phyloP scores from a whole-genome alignment of 305 asterid species.

The Ilex paraguariensis region DNA sequence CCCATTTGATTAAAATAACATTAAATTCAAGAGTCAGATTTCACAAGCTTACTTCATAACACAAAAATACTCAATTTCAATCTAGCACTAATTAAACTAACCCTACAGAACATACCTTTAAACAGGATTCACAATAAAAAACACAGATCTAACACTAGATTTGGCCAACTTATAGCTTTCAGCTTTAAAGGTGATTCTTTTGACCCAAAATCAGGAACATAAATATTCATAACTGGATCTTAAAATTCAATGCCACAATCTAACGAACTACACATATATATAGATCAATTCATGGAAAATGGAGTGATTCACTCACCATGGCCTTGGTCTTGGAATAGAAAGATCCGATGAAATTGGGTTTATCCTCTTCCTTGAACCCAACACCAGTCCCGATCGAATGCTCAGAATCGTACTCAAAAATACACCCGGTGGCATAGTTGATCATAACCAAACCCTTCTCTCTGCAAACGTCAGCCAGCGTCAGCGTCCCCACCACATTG shows the following conservation, averaged over 20 bases:
- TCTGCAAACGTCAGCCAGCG: constrained; percentile 80
- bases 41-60: no score
- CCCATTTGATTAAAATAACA: no score
- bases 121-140: no score
- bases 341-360: constrained; percentile 71
- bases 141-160: no score
- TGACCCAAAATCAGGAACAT: no score
- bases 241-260: neutral
- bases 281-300: neutral
- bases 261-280: no score
- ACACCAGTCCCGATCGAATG: constrained; percentile 74
- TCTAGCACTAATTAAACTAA: no score
- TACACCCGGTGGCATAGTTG: constrained; percentile 83
- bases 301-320: constrained; percentile 39
- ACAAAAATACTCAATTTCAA: no score
- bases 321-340: constrained; percentile 89
- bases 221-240: neutral
- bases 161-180: neutral
- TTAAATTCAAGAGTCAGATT: no score
- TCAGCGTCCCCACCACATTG: constrained; percentile 74
- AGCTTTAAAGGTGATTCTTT: neutral
- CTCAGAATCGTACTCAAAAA: constrained; percentile 62
- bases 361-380: constrained; percentile 89
- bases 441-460: constrained; percentile 56
- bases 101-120: no score